These are phyloP conservation scores for Xylariaceae sp. DNA, from an alignment of 2,329 filamentous ascomycete genomes.

Conservation along the genomic window DNA sequence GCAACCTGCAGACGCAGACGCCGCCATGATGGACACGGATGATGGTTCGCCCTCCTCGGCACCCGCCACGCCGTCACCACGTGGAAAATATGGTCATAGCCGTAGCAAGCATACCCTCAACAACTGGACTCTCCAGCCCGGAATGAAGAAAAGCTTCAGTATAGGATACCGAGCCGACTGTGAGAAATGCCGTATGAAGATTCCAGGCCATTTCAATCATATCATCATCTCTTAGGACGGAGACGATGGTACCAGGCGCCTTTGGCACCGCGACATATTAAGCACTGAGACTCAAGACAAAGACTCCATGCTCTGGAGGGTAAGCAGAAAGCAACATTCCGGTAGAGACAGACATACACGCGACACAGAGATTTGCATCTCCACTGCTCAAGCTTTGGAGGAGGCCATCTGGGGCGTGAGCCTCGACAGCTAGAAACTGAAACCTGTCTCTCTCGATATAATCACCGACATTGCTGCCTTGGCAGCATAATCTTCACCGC, in stretches of 20 bases:
- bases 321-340: slow-evolving; percentile 10
- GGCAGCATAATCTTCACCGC: not conserved
- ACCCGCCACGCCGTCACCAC: slow-evolving; percentile 53
- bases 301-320: not conserved
- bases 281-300: not conserved
- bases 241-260: slow-evolving; percentile 1
- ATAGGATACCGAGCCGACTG: slow-evolving; percentile 82
- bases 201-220: slow-evolving; percentile 82
- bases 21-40: slow-evolving; percentile 46
- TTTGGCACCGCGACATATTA: slow-evolving; percentile 20
- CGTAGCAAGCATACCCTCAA: slow-evolving; percentile 66
- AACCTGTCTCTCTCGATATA: not conserved
- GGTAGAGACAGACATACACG: slow-evolving; percentile 20
- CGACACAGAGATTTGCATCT: slow-evolving; percentile 19
- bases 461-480: not conserved
- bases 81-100: slow-evolving; percentile 60
- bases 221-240: slow-evolving; percentile 68
- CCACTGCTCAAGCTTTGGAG: not conserved
- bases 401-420: not conserved
- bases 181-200: slow-evolving; percentile 76
- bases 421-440: not conserved
- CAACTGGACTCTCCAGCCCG: slow-evolving; percentile 65
- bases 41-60: slow-evolving; percentile 42
- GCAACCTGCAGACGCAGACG: slow-evolving; percentile 34
- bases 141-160: slow-evolving; percentile 74